Base-by-base conservation (phyloP, 345 rosid genomes). In the Populus simonii region DNA sequence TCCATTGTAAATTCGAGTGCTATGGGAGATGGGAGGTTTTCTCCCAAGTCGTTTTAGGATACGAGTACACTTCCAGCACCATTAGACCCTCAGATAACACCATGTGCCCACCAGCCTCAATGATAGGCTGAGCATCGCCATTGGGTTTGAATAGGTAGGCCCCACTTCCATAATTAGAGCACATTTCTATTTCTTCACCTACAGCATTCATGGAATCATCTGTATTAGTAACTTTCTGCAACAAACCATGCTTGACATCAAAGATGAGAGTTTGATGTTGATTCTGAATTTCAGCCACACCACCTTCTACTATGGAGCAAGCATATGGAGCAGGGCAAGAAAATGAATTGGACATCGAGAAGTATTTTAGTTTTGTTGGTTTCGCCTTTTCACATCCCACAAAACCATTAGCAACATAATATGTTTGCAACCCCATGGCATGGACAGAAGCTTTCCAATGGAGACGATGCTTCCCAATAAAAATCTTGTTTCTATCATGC, bases 381-480 rank as follows among this genome's bases (percentile, higher is more conserved):
- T 83, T 87, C 25, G 99, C 94, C 71, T 85, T 96, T 82, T 91
- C 95, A 79, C 97, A 96, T 78, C 92, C 93, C 0, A 72, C 91
- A 73, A 89, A 85, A 70, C 98, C 98, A 69, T 89, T 91, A 49
- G 87, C 93, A 84, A 96, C 84, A 80, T 90, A 91, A 86, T 93
- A 96, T n/a, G 87, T 89, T 84, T 89, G 89, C 86, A 96, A 79
- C 57, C 99, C 99, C 92, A 93, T 73, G 72, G 98, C 89, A 74
- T 98, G 97, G 71, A 92, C 86, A 73, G 92, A 87, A 80, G 94
- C 97, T 88, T 90, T 93, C 96, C 96, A 96, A 87, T 91, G 85
- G 43, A 93, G 79, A 16, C 97, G 92, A 83, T 96, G 99, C 81
- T 86, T 87, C 71, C 97, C 97, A 0, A 94, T 91, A 78, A 91